Conservation (phyloP, 371 early-diverging fungal species). For the Cokeromyces recurvatus region DNA sequence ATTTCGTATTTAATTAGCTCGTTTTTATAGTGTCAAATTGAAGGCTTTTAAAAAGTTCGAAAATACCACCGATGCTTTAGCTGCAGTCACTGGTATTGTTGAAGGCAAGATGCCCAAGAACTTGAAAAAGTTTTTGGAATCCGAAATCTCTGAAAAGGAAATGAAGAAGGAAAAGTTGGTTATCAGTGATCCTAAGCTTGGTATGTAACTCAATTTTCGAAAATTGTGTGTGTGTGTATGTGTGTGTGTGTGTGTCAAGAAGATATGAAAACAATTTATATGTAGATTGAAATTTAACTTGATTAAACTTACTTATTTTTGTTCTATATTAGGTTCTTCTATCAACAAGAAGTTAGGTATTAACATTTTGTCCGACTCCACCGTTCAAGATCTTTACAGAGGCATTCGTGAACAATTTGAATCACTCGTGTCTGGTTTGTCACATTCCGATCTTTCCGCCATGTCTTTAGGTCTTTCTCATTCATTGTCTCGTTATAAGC, state of each 20-base stretch:
- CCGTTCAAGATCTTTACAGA: conserved; percentile 87
- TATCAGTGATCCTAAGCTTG: conserved; percentile 94
- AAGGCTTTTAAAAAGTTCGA: conserved; percentile 95
- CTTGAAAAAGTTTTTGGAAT: conserved; percentile 87
- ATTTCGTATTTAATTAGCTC: background rate
- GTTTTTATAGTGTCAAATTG: conserved; percentile 72
- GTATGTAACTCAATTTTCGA: no score
- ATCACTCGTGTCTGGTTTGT: conserved; percentile 64
- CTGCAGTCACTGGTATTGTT: conserved; percentile 91
- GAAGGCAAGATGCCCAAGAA: conserved; percentile 92
- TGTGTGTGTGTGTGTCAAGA: no score
- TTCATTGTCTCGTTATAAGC: conserved; percentile 84
- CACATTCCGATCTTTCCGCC: conserved; percentile 75
- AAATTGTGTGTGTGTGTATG: no score
- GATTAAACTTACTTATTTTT: background rate
- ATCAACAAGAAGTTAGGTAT: conserved; percentile 93
- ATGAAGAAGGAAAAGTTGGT: conserved; percentile 88
- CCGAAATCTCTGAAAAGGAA: conserved; percentile 76
- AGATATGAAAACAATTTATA: no score
- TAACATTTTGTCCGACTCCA: conserved; percentile 81
- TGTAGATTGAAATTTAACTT: no score
- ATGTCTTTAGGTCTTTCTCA: conserved; percentile 81
- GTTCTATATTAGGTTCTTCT: conserved; percentile 51
- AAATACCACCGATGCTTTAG: conserved; percentile 94
- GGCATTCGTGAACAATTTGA: conserved; percentile 88